A percentile compares a stretch with the other conserved stretches of the same genome.
Evolutionary conservation across 345 rosid genomes (phyloP).

Genomic region (Sonneratia caseolaris): DNA sequence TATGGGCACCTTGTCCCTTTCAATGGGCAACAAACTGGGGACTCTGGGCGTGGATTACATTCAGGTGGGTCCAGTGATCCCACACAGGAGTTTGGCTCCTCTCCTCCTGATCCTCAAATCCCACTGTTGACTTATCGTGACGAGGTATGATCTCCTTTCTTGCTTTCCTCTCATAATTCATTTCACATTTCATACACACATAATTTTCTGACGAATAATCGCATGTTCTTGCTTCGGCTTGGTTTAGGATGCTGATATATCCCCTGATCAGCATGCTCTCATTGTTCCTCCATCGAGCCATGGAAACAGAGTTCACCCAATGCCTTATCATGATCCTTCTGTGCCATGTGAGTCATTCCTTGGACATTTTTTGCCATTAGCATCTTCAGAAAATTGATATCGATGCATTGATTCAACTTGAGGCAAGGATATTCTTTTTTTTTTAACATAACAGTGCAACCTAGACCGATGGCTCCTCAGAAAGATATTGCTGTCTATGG

Average conservation of each 20-base stretch:
- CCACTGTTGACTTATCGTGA: conserved; percentile 66
- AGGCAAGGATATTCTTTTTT: too few species aligned
- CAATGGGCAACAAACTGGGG: conserved; percentile 49
- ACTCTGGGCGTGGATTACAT: conserved; percentile 40
- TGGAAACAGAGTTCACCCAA: conserved; percentile 44
- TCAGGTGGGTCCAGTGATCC: conserved; percentile 27
- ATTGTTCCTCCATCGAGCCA: conserved; percentile 57
- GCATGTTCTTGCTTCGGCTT: conserved; percentile 5
- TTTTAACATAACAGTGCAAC: conserved; percentile 38
- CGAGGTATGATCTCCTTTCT: conserved; percentile 30
- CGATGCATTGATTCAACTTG: too few species aligned
- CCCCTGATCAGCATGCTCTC: conserved; percentile 71
- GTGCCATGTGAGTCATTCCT: conserved; percentile 31
- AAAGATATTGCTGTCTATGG: conserved; percentile 83
- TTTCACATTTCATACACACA: background rate
- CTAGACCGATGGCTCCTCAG: conserved; percentile 77
- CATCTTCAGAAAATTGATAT: background rate
- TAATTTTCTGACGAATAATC: too few species aligned
- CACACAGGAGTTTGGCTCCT: conserved; percentile 54
- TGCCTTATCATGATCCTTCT: conserved; percentile 41
- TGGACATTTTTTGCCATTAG: background rate
- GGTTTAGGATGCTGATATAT: conserved; percentile 53
- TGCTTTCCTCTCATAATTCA: background rate
- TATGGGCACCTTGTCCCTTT: conserved; percentile 35
- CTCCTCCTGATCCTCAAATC: conserved; percentile 36